These are phyloP conservation scores for Kondoa subrosea DNA, from an alignment of 768 basidiomycete species.

Conservation along the genomic window DNA sequence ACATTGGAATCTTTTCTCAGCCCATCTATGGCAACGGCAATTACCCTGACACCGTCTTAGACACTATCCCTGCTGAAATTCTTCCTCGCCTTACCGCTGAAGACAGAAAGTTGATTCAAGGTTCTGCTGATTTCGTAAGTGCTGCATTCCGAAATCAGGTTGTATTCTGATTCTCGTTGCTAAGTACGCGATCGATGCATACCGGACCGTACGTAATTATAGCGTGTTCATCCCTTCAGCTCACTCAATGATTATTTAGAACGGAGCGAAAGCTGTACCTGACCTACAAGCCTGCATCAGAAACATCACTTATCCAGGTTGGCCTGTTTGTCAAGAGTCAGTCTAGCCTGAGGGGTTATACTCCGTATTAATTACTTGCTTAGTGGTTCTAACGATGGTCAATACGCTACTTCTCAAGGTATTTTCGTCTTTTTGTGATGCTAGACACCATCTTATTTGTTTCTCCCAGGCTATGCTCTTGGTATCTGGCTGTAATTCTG, in stretches of 20 bases:
- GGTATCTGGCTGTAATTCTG: no score
- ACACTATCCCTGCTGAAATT: conserved; percentile 38
- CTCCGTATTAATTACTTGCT: background rate
- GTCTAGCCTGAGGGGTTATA: conserved; percentile 19
- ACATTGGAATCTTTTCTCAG: conserved; percentile 37
- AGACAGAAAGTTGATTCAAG: conserved; percentile 37
- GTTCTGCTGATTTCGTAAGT: conserved; percentile 43
- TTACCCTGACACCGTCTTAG: conserved; percentile 41
- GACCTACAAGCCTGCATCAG: conserved; percentile 8
- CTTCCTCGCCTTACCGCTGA: conserved; percentile 40
- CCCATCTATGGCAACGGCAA: conserved; percentile 42
- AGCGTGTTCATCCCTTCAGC: background rate
- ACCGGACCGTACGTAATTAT: conserved; percentile 4
- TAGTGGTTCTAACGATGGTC: background rate
- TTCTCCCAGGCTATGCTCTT: no score
- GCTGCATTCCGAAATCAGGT: no score
- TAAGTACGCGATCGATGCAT: conserved; percentile 43
- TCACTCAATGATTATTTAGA: background rate
- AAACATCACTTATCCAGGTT: conserved; percentile 39
- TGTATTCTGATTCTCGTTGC: no score
- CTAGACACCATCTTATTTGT: no score
- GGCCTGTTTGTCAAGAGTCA: conserved; percentile 39
- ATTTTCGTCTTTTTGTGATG: no score
- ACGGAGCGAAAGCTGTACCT: background rate
- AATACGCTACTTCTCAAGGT: conserved; percentile 38